Evolutionary conservation across 1,284 basidiomycete species (phyloP), one percentile per base, ranked within the genome.

Genomic region (Ganoderma lucidum): DNA sequence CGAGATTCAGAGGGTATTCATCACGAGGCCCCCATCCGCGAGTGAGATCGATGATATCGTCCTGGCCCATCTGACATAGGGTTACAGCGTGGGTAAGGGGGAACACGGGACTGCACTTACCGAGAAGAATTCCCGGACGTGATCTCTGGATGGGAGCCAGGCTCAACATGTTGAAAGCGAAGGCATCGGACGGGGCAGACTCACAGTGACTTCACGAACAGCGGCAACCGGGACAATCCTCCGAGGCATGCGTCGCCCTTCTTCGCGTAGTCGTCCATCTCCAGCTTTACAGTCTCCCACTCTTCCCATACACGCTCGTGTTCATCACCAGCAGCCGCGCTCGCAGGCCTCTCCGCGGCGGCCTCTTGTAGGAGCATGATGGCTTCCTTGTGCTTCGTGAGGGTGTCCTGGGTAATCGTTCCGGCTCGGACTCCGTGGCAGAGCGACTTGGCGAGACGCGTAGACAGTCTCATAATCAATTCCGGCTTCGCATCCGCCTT

Each of bases 31-130:
- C 71, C 72, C 72, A 75, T 35, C 66, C 71, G 12, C 67, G 55
- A 0, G 68, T 39, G 19, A 74, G 62, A n/a, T 74, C 72, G 15
- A 73, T 68, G 42, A 71, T 28, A 1, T 66, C 37, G 53, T 74
- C 74, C 0, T 48, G 45, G 6, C 74, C 73, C 28, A 70, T 64
- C 74, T 72, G 12, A 19, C 30, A n/a, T 23, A n/a, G 1, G 15
- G 51, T 9, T 14, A 30, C 3, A 42, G 41, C 0, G 15, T 12
- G 30, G 44, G 23, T 23, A 19, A 19, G 15, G 17, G 44, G 17
- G n/a, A 10, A 10, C 0, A 3, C 5, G 10, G 44, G 12, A 39
- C 28, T 15, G 32, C 14, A 63, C 69, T 32, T 35, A 70, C 69
- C 14, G 55, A 51, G 37, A 51, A 70, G 51, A 66, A 70, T 30